A percentile compares a stretch with the other conserved stretches of the same genome.
These are phyloP conservation scores for Astragalus membranaceus DNA, from an alignment of 306 rosid genomes.

Conservation along the genomic window DNA sequence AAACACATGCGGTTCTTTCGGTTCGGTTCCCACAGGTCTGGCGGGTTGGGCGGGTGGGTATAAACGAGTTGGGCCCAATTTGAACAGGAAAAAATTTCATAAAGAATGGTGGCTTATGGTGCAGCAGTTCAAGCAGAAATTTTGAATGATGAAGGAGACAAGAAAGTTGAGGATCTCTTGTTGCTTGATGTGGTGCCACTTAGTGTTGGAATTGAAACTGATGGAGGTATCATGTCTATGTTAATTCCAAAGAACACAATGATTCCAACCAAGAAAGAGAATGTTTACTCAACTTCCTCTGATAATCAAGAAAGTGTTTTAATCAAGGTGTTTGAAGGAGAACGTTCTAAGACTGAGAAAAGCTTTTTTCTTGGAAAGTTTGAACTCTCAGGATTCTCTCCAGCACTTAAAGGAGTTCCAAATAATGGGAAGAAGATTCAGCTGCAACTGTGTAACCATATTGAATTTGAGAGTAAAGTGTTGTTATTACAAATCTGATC, in stretches of 20 bases:
- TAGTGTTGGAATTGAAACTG: slow-evolving; percentile 30
- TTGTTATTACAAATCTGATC: no score
- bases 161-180: slow-evolving; percentile 25
- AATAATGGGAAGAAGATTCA: no score
- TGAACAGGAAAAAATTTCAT: no score
- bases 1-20: no score
- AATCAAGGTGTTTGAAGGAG: slow-evolving; percentile 36
- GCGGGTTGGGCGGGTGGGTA: no score
- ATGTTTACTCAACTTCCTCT: background rate
- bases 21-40: no score
- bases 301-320: slow-evolving; percentile 8
- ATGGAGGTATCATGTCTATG: slow-evolving; percentile 28
- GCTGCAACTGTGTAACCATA: no score
- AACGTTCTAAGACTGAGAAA: slow-evolving; percentile 11
- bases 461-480: no score
- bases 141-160: slow-evolving; percentile 20
- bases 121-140: slow-evolving; percentile 43
- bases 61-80: no score
- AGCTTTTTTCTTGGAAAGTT: slow-evolving; percentile 30
- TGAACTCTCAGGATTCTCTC: slow-evolving; percentile 9
- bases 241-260: slow-evolving; percentile 32
- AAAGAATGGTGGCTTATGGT: slow-evolving; percentile 38
- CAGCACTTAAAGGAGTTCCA: no score
- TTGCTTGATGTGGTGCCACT: slow-evolving; percentile 32
- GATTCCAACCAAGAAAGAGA: slow-evolving; percentile 32